Conservation (phyloP, 2,329 filamentous ascomycete species). For the Sporothrix dimorphospora region DNA sequence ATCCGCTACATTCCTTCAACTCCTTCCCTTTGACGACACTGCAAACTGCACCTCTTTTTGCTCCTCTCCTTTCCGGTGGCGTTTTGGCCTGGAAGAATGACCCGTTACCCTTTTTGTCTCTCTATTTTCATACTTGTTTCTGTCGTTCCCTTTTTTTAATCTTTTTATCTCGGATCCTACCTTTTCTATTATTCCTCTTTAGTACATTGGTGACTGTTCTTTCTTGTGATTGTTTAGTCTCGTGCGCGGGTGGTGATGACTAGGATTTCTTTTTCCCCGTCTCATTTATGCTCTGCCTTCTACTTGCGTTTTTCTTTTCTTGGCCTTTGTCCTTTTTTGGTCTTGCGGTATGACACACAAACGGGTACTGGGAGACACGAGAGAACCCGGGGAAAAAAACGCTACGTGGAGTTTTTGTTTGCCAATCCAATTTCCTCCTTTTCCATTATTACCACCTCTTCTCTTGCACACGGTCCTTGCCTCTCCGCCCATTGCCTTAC, state of each 20-base stretch:
- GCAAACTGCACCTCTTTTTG: not conserved
- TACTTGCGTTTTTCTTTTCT: not conserved
- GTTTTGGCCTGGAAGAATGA: constrained; percentile 15
- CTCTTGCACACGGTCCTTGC: not conserved
- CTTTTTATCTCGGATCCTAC: not conserved
- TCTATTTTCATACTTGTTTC: not conserved
- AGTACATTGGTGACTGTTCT: not conserved
- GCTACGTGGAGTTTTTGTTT: constrained; percentile 9
- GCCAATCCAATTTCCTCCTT: not conserved
- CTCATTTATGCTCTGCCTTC: not conserved
- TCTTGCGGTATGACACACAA: constrained; percentile 7
- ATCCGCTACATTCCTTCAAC: no score
- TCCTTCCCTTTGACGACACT: not conserved
- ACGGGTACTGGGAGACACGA: not conserved
- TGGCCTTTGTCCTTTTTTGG: constrained; percentile 11
- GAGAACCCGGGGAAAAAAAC: not conserved
- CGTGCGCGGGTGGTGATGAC: not conserved
- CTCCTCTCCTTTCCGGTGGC: constrained; percentile 10
- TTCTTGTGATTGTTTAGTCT: not conserved
- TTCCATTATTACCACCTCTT: not conserved
- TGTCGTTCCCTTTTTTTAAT: not conserved
- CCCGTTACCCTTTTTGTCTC: not conserved
- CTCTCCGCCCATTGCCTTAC: not conserved
- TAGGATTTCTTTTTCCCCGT: not conserved
- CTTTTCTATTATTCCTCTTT: not conserved